Evolutionary conservation across 2,329 filamentous ascomycete species (phyloP).

Genomic region (Colletotrichum spaethianum): DNA sequence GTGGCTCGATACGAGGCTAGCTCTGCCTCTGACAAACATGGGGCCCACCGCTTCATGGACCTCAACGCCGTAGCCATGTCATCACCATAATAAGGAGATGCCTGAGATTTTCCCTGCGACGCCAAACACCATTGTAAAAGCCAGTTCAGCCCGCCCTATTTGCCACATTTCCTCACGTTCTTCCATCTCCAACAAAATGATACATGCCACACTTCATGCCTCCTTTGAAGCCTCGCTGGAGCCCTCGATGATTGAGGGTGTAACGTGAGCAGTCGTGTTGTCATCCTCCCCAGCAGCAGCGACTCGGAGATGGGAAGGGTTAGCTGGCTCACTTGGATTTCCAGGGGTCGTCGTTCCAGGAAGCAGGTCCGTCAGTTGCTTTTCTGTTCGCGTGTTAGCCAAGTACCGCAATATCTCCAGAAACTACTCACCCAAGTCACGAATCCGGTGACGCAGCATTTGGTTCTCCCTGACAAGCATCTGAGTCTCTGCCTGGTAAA

Average conservation of each 20-base stretch:
- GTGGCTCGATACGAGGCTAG: not conserved
- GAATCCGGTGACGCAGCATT: slow-evolving; percentile 82
- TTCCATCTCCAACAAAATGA: not conserved
- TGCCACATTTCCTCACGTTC: not conserved
- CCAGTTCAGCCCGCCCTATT: not conserved
- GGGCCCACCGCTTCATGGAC: not conserved
- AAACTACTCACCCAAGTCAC: slow-evolving; percentile 74
- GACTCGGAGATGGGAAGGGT: slow-evolving; percentile 64
- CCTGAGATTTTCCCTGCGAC: not conserved
- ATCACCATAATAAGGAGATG: slow-evolving; percentile 2
- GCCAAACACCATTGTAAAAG: slow-evolving; percentile 13
- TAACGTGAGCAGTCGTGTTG: slow-evolving; percentile 4
- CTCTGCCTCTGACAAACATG: not conserved
- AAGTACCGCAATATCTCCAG: not conserved
- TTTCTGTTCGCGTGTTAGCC: slow-evolving; percentile 56
- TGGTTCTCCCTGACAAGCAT: slow-evolving; percentile 85
- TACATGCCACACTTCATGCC: not conserved
- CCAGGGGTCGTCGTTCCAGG: slow-evolving; percentile 46
- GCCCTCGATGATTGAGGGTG: slow-evolving; percentile 13
- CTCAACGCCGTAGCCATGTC: slow-evolving; percentile 20
- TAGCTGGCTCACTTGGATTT: slow-evolving; percentile 62
- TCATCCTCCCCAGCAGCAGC: slow-evolving; percentile 60
- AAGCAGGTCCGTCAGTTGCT: slow-evolving; percentile 64
- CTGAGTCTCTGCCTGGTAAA: slow-evolving; percentile 87
- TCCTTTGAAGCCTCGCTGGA: slow-evolving; percentile 19